Percentiles rank a stretch among this genome's conserved stretches.
Evolutionary conservation across 2,329 filamentous ascomycete genomes (phyloP).

Genomic region (Neopestalotiopsis rosae): DNA sequence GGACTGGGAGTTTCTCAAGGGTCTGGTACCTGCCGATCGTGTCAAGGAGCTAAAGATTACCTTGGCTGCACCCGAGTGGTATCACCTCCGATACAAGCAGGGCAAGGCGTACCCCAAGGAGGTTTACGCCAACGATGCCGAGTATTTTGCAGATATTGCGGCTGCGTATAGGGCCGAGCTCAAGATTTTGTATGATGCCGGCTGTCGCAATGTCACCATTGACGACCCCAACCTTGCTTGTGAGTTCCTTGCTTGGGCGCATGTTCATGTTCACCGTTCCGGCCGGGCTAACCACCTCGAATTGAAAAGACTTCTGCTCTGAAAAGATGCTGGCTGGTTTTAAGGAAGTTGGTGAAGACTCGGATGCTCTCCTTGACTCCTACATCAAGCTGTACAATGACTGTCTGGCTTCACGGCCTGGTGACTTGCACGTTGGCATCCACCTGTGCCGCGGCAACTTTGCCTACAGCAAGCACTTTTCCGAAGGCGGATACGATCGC

Average conservation of each 20-base stretch:
- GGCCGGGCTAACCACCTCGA: background rate
- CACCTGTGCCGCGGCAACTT: conserved; percentile 77
- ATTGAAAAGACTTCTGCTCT: conserved; percentile 70
- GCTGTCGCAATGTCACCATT: conserved; percentile 68
- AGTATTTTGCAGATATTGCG: conserved; percentile 70
- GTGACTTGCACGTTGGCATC: conserved; percentile 77
- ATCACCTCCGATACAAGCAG: conserved; percentile 62
- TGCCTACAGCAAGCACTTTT: conserved; percentile 69
- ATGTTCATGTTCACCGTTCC: background rate
- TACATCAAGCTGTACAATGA: conserved; percentile 83
- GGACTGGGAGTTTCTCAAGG: conserved; percentile 49
- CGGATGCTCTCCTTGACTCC: conserved; percentile 71
- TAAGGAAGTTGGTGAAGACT: conserved; percentile 71
- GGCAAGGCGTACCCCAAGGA: conserved; percentile 61
- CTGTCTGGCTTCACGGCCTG: conserved; percentile 65
- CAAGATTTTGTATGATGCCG: conserved; percentile 65
- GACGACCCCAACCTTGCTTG: conserved; percentile 72
- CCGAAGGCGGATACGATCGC: conserved; percentile 69
- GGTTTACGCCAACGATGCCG: conserved; percentile 61
- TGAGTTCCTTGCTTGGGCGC: conserved; percentile 42
- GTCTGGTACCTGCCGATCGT: conserved; percentile 60
- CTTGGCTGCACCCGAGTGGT: conserved; percentile 58
- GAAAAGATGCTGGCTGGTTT: conserved; percentile 76
- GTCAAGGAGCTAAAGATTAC: conserved; percentile 64
- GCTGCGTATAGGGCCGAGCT: conserved; percentile 64